Conservation (phyloP, 805 yeast species). For the Huiozyma naganishii region DNA sequence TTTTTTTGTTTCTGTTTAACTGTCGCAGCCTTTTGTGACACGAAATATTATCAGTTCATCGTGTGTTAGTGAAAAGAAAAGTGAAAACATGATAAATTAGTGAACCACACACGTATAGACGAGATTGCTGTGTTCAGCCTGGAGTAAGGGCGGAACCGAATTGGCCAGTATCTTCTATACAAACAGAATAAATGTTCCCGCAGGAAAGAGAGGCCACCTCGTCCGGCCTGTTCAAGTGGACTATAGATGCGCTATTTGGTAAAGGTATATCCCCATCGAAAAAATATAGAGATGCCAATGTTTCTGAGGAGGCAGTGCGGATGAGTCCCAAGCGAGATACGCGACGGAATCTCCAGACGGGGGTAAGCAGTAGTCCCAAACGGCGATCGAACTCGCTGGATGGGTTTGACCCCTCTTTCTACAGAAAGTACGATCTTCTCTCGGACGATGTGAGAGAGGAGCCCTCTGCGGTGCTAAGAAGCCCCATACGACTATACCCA, state of each 20-base stretch:
- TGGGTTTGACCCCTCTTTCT: conserved; percentile 15
- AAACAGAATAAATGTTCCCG: too few species aligned
- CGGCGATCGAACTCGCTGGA: conserved; percentile 21
- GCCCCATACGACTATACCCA: conserved; percentile 10
- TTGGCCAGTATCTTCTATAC: too few species aligned
- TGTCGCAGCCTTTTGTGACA: too few species aligned
- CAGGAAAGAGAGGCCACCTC: neutral
- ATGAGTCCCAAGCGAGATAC: conserved; percentile 9
- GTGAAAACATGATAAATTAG: too few species aligned
- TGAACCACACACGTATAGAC: too few species aligned
- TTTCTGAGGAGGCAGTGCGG: too few species aligned
- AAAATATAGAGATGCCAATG: conserved; percentile 9
- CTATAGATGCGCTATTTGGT: conserved; percentile 25
- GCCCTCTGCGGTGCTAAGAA: conserved; percentile 4
- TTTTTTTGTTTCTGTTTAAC: too few species aligned
- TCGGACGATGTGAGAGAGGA: conserved; percentile 1
- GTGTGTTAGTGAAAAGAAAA: too few species aligned
- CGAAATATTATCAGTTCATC: too few species aligned
- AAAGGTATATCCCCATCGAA: conserved; percentile 20
- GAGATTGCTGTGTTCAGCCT: too few species aligned
- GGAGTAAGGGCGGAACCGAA: too few species aligned
- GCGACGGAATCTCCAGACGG: conserved; percentile 7
- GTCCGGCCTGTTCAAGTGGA: conserved; percentile 15
- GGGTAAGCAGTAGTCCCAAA: conserved; percentile 1
- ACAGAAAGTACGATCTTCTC: conserved; percentile 18